These are phyloP conservation scores for Daldinia vernicosa DNA, from an alignment of 495 filamentous ascomycete genomes.

Conservation along the genomic window DNA sequence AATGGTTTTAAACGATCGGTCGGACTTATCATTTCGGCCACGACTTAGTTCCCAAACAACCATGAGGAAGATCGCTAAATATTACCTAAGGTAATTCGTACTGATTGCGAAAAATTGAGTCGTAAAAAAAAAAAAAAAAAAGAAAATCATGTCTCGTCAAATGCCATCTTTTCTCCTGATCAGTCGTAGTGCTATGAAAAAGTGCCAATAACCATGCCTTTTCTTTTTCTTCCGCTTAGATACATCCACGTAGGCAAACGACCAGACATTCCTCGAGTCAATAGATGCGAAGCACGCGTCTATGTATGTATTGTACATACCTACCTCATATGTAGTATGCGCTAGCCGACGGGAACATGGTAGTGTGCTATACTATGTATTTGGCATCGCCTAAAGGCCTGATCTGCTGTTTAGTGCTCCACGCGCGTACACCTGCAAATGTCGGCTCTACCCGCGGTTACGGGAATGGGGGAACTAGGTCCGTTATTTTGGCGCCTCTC, in stretches of 20 bases:
- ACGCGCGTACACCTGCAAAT: slow-evolving; percentile 21
- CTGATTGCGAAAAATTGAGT: neutral
- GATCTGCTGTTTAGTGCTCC: slow-evolving; percentile 11
- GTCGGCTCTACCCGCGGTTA: slow-evolving; percentile 36
- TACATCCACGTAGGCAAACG: slow-evolving; percentile 1
- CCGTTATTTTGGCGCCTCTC: slow-evolving; percentile 22
- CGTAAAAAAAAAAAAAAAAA: slow-evolving; percentile 14
- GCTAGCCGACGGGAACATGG: neutral
- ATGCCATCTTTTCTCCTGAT: slow-evolving; percentile 4
- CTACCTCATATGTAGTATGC: neutral
- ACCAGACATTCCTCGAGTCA: neutral
- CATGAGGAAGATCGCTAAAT: neutral
- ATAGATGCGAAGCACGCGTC: neutral
- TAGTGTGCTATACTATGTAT: too few relatives aligned
- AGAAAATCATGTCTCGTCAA: slow-evolving; percentile 19
- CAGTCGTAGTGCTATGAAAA: neutral
- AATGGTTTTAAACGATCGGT: neutral
- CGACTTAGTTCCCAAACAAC: neutral
- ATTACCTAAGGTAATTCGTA: too few relatives aligned
- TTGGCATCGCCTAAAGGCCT: neutral
- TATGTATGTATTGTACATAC: neutral
- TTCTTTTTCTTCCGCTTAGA: neutral
- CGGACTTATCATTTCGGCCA: neutral
- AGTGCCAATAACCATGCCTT: neutral
- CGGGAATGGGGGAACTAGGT: slow-evolving; percentile 15